Evolutionary conservation across 345 rosid species (phyloP).

Genomic region (Eucalyptus leucophloia): DNA sequence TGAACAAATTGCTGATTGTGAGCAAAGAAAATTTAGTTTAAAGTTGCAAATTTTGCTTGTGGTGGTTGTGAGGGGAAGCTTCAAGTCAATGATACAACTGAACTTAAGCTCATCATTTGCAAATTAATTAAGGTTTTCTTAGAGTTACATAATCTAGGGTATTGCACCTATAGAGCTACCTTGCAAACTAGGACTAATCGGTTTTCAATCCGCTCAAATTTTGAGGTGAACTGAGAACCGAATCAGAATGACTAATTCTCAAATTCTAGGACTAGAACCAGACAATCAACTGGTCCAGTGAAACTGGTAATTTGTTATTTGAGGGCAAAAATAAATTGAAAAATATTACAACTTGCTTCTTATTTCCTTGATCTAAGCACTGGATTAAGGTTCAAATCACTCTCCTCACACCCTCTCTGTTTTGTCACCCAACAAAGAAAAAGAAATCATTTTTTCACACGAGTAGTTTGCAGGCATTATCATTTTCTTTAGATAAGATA

Average conservation of each 20-base stretch:
- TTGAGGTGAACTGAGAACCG: rapidly evolving
- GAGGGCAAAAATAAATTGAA: too few species aligned
- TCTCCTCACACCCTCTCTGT: too few species aligned
- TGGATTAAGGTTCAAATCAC: too few species aligned
- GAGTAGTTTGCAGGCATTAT: too few species aligned
- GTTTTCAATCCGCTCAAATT: rapidly evolving
- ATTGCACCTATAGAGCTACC: not conserved
- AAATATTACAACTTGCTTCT: too few species aligned
- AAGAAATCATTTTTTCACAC: too few species aligned
- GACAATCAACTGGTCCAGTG: rapidly evolving
- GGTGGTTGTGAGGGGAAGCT: not conserved
- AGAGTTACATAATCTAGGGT: not conserved
- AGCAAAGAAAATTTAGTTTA: not conserved
- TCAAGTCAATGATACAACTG: not conserved
- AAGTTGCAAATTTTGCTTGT: not conserved
- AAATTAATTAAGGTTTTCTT: not conserved
- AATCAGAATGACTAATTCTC: rapidly evolving
- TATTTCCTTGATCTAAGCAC: too few species aligned
- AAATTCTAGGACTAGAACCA: rapidly evolving
- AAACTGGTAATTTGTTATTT: too few species aligned
- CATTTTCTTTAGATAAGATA: not conserved
- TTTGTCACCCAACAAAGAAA: too few species aligned
- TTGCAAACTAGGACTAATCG: too few species aligned
- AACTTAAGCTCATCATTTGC: not conserved
- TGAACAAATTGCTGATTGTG: not conserved